These are phyloP conservation scores for Fusarium setosum DNA, from an alignment of 2,329 filamentous ascomycete genomes.

Conservation along the genomic window DNA sequence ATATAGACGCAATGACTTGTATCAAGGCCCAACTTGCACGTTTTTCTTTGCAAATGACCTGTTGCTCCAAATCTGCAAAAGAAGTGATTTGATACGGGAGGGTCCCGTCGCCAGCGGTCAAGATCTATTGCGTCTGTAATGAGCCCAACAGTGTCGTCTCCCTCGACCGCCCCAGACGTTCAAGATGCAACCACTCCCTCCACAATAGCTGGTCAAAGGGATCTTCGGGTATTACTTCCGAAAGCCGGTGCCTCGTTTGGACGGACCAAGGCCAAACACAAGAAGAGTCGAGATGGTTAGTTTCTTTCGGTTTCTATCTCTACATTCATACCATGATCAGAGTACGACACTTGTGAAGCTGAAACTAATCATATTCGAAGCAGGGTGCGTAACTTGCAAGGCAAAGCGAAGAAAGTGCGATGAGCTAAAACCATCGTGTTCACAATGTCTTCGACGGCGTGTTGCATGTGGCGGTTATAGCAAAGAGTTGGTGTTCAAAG, in stretches of 20 bases:
- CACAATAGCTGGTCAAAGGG: too few relatives aligned
- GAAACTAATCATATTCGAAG: background rate
- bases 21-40: too few relatives aligned
- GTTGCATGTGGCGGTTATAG: conserved; percentile 18
- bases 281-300: conserved; percentile 26
- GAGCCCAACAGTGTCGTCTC: too few relatives aligned
- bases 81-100: too few relatives aligned
- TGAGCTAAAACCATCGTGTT: conserved; percentile 22
- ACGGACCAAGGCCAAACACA: background rate
- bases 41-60: too few relatives aligned
- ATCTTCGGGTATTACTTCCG: background rate
- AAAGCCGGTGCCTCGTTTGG: background rate
- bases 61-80: too few relatives aligned
- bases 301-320: background rate
- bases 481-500: conserved; percentile 16
- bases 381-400: conserved; percentile 25
- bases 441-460: conserved; percentile 10
- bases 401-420: conserved; percentile 24
- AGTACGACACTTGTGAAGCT: background rate
- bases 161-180: too few relatives aligned
- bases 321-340: too few relatives aligned
- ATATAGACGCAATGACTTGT: too few relatives aligned
- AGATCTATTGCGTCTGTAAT: too few relatives aligned
- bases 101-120: too few relatives aligned
- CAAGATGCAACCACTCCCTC: too few relatives aligned